These are phyloP conservation scores for Centaurea solstitialis DNA, from an alignment of 129 eudicot genomes.

Conservation along the genomic window DNA sequence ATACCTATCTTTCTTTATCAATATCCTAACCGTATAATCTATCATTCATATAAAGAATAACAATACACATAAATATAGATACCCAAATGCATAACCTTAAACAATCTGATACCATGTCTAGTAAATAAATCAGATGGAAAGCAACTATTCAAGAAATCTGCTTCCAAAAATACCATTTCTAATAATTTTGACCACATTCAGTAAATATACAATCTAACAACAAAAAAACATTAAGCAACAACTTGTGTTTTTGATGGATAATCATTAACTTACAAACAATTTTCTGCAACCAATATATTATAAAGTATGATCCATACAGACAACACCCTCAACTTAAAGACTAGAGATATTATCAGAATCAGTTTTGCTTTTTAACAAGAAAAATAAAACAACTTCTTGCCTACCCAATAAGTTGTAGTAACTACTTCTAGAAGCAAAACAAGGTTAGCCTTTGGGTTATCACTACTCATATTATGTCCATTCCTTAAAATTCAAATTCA, in stretches of 20 bases:
- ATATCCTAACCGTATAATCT: neutral
- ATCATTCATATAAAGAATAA: too few relatives aligned
- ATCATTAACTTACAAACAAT: neutral
- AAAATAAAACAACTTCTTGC: conserved; percentile 7
- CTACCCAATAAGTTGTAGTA: conserved; percentile 10
- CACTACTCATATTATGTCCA: conserved; percentile 24
- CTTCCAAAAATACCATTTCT: too few relatives aligned
- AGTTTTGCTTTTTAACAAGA: conserved; percentile 8
- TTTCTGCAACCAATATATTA: neutral
- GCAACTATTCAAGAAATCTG: too few relatives aligned
- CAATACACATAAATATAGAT: neutral
- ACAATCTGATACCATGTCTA: too few relatives aligned
- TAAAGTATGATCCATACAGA: conserved; percentile 2
- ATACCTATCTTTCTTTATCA: neutral
- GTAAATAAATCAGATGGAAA: too few relatives aligned
- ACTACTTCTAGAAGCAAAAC: conserved; percentile 31
- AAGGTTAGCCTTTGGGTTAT: conserved; percentile 40
- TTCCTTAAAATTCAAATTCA: conserved; percentile 40
- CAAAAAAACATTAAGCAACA: neutral
- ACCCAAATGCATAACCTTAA: too few relatives aligned
- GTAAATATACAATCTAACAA: neutral
- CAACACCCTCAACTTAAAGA: conserved; percentile 7
- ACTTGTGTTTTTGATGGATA: neutral
- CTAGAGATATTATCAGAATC: conserved; percentile 16
- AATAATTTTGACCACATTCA: neutral